Evolutionary conservation across 257 asterid genomes (phyloP).

Genomic region (Gentiana dahurica): DNA sequence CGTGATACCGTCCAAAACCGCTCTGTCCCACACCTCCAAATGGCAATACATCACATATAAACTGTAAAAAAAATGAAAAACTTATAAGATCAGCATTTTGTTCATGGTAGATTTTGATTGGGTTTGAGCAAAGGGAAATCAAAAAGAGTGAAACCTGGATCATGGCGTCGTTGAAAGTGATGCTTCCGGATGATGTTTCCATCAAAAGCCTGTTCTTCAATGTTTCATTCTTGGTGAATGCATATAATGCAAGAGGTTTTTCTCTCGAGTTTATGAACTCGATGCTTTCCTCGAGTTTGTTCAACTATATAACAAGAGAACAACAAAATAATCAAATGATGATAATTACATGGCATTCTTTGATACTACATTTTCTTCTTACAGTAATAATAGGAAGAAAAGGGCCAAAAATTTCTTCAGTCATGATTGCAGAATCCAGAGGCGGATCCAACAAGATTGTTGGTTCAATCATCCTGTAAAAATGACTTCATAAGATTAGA

Average conservation of each 20-base stretch:
- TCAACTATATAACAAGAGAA: conserved; percentile 33
- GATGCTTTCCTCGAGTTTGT: conserved; percentile 70
- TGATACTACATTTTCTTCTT: conserved; percentile 14
- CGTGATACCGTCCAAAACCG: conserved; percentile 82
- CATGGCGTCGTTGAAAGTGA: conserved; percentile 71
- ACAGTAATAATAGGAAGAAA: conserved; percentile 85
- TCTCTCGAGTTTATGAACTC: conserved; percentile 57
- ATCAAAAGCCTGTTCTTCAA: conserved; percentile 47
- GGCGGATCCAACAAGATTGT: conserved; percentile 91
- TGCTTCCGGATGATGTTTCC: conserved; percentile 80
- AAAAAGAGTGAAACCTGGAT: conserved; percentile 40
- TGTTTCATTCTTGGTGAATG: conserved; percentile 54
- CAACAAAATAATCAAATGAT: background rate
- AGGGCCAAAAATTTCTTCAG: conserved; percentile 93
- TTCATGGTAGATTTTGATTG: background rate
- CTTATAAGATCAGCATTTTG: background rate
- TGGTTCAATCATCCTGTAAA: conserved; percentile 72
- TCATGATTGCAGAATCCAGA: conserved; percentile 66
- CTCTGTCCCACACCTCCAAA: conserved; percentile 91
- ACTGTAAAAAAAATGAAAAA: conserved; percentile 28
- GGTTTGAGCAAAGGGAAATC: background rate
- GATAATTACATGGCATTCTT: background rate
- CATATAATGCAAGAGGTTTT: conserved; percentile 76
- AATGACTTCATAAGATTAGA: background rate
- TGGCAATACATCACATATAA: conserved; percentile 58